Base-by-base conservation (phyloP, 768 basidiomycete genomes). In the Pisolithus marmoratus region DNA sequence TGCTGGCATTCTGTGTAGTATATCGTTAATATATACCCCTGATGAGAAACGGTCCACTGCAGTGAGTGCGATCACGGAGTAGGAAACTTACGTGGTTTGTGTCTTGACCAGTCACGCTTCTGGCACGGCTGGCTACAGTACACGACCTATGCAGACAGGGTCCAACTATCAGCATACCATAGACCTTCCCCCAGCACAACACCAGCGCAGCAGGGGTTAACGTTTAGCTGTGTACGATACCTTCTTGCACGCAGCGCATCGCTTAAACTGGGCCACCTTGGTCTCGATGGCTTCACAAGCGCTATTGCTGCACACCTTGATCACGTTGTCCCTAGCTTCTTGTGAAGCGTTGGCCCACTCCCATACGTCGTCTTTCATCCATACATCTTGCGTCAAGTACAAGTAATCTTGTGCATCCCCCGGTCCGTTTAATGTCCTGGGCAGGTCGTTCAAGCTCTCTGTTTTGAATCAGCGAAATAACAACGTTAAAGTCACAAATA, bases 351-450 rank as follows among this genome's bases (percentile, higher is more conserved):
- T 64, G 11, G 67, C 73, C 76, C 75, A 77, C 8, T 67, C 60
- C 75, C 76, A 77, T 12, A 72, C 71, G 42, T 65, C 65, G 2
- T 59, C 56, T n/a, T 64, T 60, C 70, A 72, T 73, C 74, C 73
- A 77, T 8, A 76, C 59, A 49, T 73, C 70, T 54, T 76, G 75
- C 1, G 72, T 63, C 8, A 73, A 55, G 69, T 70, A 79, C 9
- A 75, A 59, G 60, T 76, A 74, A 57, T 77, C 77, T 36, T 73
- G 74, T 19, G 75, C 75, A 22, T 72, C 72, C 54, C 75, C 75
- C 1, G 69, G 62, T 2, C 74, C 69, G 49, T 77, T 74, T 17
- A 51, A 46, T 11, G 48, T 64, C 29, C 63, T 55, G n/a, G 70
- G 54, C 15, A 61, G 56, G 24, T 49, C 58, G 47, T 70, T 68